phyloP scores from a whole-genome alignment of 495 filamentous ascomycete species.

The Apiosordaria backusii region DNA sequence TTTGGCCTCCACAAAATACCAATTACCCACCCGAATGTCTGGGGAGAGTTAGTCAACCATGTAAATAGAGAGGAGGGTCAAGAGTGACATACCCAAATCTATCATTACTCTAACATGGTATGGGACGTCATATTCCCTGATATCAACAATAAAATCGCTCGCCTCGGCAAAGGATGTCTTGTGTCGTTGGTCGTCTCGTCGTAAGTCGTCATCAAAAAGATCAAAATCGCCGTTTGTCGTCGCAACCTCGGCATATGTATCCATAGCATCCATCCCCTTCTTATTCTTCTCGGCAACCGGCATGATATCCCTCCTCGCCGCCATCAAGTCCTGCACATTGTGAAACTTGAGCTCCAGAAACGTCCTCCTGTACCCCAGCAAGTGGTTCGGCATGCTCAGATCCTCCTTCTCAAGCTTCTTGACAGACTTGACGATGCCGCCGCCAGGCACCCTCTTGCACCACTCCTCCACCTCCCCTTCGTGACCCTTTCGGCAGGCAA shows the following conservation, averaged over 20 bases:
- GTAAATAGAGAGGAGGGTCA: neutral
- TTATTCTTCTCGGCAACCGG: constrained; percentile 96
- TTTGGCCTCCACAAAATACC: constrained; percentile 94
- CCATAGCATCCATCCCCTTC: constrained; percentile 90
- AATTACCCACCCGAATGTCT: constrained; percentile 95
- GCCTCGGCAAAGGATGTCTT: constrained; percentile 76
- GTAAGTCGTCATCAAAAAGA: constrained; percentile 92
- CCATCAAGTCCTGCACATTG: constrained; percentile 81
- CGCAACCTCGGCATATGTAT: constrained; percentile 95
- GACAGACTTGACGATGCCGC: constrained; percentile 76
- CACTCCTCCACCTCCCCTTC: constrained; percentile 96
- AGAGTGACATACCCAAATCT: constrained; percentile 65
- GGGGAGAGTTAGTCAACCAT: constrained; percentile 24
- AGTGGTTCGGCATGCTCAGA: constrained; percentile 90
- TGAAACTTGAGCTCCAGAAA: constrained; percentile 82
- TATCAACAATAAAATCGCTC: constrained; percentile 97
- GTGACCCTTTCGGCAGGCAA: constrained; percentile 81
- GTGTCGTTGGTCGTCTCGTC: constrained; percentile 78
- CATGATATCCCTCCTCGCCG: constrained; percentile 74
- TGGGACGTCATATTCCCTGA: constrained; percentile 97
- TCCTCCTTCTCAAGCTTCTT: constrained; percentile 86
- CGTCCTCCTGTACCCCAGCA: constrained; percentile 82
- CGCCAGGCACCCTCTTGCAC: constrained; percentile 75
- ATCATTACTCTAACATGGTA: constrained; percentile 99
- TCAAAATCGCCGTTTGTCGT: constrained; percentile 88